Percentiles rank a stretch among this genome's conserved stretches.
phyloP scores from a whole-genome alignment of 2,329 filamentous ascomycete genomes.

The Neoarthrinium moseri region DNA sequence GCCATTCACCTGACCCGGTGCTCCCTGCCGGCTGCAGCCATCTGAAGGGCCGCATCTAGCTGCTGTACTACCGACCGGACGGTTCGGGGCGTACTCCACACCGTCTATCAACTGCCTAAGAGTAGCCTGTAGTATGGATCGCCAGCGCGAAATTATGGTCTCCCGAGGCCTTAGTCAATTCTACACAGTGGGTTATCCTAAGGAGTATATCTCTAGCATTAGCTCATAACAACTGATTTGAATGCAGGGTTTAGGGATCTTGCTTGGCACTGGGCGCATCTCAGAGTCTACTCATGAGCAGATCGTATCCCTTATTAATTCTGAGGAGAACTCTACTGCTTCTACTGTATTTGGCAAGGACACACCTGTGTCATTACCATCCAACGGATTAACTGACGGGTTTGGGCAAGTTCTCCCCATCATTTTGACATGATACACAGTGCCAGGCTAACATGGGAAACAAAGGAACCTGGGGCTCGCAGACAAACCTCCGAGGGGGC shows the following conservation, averaged over 20 bases:
- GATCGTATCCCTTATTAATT: constrained; percentile 16
- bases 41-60: too few relatives aligned
- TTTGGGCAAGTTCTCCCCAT: neutral
- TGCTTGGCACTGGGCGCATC: constrained; percentile 18
- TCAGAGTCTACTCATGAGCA: constrained; percentile 14
- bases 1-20: too few relatives aligned
- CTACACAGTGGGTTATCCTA: neutral
- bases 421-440: neutral
- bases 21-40: too few relatives aligned
- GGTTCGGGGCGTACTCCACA: too few relatives aligned
- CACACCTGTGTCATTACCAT: neutral
- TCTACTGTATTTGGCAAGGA: neutral
- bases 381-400: neutral
- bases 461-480: neutral
- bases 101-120: too few relatives aligned
- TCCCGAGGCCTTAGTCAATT: neutral
- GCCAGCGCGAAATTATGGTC: neutral
- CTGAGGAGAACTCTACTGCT: neutral
- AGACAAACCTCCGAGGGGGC: neutral
- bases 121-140: too few relatives aligned
- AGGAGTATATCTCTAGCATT: neutral
- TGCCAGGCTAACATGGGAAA: neutral
- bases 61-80: too few relatives aligned
- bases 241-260: constrained; percentile 26
- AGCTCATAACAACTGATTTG: neutral